Evolutionary conservation across 2,329 filamentous ascomycete species (phyloP), one percentile per base, ranked within the genome.

Genomic region (Dactylellina parvicollis): DNA sequence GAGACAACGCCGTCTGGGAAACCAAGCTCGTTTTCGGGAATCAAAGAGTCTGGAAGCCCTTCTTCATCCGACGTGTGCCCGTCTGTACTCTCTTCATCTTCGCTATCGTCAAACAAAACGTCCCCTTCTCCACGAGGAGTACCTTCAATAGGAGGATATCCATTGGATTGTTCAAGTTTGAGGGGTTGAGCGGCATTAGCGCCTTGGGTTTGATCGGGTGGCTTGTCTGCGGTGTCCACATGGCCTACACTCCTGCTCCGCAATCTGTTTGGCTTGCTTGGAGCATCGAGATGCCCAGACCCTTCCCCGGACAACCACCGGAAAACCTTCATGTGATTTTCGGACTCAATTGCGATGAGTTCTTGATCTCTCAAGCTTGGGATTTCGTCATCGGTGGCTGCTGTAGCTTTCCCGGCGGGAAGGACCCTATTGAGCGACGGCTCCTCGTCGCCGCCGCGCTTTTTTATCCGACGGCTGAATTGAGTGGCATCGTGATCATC

Each of bases 401-500:
- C 44, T 16, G 28, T 16, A 16, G 47, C 9, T 38, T 52, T 66
- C 18, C 56, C 62, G 7, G 28, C 49, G 5, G 70, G 70, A 22
- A 74, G 57, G 28, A 74, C 70, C 3, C 70, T 36, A 38, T 74
- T 74, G 4, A 74, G 56, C 8, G 2, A 36, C 20, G 70, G 26
- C n/a, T 69, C 64, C 3, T 56, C 62, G 16, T 57, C 62, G 20
- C 57, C 62, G 2, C 14, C 36, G 14, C 70, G 55, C 38, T 67
- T 74, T 24, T 47, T 67, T 1, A 52, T 60, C 12, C 70, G 22
- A 4, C 62, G 55, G 38, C n/a, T 57, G 3, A 44, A 62, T 28
- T 74, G 62, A 5, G 24, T 60, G n/a, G 61, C 62, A 44, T 74
- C 70, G 20, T 74, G 70, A 47, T 74, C 70, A 22, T 74, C 70